Base-by-base conservation (phyloP, 2,329 filamentous ascomycete genomes). In the Trichoderma citrinoviride region DNA sequence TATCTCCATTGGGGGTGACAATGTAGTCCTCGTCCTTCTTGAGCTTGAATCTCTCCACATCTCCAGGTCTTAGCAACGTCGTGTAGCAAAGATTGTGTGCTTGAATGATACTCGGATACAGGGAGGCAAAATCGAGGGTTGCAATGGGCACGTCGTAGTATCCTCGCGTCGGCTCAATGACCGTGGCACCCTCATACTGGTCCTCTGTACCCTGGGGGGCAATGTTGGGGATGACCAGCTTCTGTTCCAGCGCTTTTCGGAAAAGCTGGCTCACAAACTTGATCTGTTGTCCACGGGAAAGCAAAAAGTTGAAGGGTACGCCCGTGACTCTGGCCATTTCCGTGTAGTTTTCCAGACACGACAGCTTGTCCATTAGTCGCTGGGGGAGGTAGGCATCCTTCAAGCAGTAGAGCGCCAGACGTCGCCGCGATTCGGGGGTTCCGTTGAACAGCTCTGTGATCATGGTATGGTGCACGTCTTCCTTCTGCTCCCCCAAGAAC, bases 291-390 rank as follows among this genome's bases (percentile, higher is more conserved):
- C 95, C 95, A 73, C 93, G 88, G 25, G 95, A 88, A 2, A 99
- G 84, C 50, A 99, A 84, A 73, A 90, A 96, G 74, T 97, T 98
- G 82, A 99, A 99, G 0, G 95, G 95, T 5, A 99, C 94, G 71
- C 95, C 95, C 27, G 96, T 99, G 78, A 99, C 95, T 86, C 95
- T 95, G 65, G 95, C 94, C 95, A 99, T 99, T 79, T 99, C 95
- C 0, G 95, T 98, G 73, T 98, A 98, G 76, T 99, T 99, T 78
- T 97, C 91, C n/a, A 99, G 82, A 78, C 95, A 98, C 74, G 96
- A 98, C 27, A 99, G 83, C 77, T 99, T 99, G 74, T 99, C 95
- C 88, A 99, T 93, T 58, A 99, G 78, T 66, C 96, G 83, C 73
- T 98, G 93, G 1, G 95, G 95, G 3, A 99, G 83, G 72, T 97